These are phyloP conservation scores for Lathyrus aphaca DNA, from an alignment of 306 rosid genomes.

Conservation along the genomic window DNA sequence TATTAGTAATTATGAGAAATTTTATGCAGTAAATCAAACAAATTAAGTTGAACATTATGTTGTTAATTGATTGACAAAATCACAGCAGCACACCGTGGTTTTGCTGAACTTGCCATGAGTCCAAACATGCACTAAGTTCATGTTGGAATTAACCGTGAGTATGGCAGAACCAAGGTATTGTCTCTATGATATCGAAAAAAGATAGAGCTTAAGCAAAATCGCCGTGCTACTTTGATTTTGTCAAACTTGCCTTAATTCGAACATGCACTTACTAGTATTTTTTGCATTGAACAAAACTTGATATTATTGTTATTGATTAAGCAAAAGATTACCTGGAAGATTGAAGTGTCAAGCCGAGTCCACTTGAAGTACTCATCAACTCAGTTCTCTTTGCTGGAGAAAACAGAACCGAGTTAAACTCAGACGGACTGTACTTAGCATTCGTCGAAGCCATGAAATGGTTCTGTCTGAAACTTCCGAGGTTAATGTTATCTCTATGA, in stretches of 20 bases:
- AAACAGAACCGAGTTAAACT: constrained; percentile 46
- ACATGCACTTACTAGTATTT: background rate
- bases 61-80: background rate
- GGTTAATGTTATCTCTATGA: constrained; percentile 29
- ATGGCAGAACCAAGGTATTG: too few species aligned
- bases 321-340: constrained; percentile 67
- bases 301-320: constrained; percentile 1
- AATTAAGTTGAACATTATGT: background rate
- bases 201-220: background rate
- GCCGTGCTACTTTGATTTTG: background rate
- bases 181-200: too few species aligned
- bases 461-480: constrained; percentile 50
- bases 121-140: background rate
- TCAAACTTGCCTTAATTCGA: background rate
- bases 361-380: constrained; percentile 76
- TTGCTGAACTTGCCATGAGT: background rate
- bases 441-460: constrained; percentile 46
- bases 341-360: constrained; percentile 82
- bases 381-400: constrained; percentile 54
- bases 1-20: background rate
- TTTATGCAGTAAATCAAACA: constrained; percentile 21
- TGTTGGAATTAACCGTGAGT: too few species aligned
- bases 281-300: background rate
- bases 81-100: background rate
- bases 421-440: constrained; percentile 4